These are phyloP conservation scores for Trichoderma koningiopsis DNA, from an alignment of 2,329 filamentous ascomycete species.

Conservation along the genomic window DNA sequence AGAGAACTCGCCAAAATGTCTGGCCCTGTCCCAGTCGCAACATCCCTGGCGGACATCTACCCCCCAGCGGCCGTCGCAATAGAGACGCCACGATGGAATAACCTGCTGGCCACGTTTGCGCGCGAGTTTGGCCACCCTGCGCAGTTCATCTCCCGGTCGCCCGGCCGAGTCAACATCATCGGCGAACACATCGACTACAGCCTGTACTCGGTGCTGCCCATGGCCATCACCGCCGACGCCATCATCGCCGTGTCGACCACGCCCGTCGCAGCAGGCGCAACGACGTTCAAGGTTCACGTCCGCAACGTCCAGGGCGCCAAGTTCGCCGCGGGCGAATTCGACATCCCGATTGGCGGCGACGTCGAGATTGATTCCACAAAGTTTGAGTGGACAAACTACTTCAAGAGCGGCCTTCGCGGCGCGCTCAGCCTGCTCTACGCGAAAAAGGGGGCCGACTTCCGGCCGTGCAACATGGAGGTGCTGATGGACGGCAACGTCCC, in stretches of 20 bases:
- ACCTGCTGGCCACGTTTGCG: conserved; percentile 71
- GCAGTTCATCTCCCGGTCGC: conserved; percentile 84
- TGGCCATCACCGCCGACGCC: conserved; percentile 90
- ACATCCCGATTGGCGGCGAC: conserved; percentile 61
- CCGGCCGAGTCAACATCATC: conserved; percentile 95
- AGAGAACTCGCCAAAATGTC: conserved; percentile 45
- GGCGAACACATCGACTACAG: conserved; percentile 99
- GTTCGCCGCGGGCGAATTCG: conserved; percentile 76
- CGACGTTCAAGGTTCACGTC: conserved; percentile 70
- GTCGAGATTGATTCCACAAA: conserved; percentile 82
- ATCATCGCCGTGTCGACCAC: conserved; percentile 75
- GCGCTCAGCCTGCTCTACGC: conserved; percentile 76
- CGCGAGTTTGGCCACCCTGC: conserved; percentile 68
- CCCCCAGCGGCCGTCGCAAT: conserved; percentile 67
- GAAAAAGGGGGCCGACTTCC: conserved; percentile 63
- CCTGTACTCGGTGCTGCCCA: conserved; percentile 91
- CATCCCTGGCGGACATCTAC: conserved; percentile 80
- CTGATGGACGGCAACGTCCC: conserved; percentile 91
- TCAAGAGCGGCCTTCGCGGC: conserved; percentile 86
- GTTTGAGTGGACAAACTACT: conserved; percentile 98
- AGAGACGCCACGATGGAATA: conserved; percentile 75
- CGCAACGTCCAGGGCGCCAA: conserved; percentile 76
- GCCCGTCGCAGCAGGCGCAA: conserved; percentile 50
- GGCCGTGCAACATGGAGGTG: conserved; percentile 76
- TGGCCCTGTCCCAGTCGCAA: conserved; percentile 70